A percentile compares a stretch with the other conserved stretches of the same genome.
Evolutionary conservation across 2,329 filamentous ascomycete species (phyloP).

Genomic region (Ophiostoma perfectum): DNA sequence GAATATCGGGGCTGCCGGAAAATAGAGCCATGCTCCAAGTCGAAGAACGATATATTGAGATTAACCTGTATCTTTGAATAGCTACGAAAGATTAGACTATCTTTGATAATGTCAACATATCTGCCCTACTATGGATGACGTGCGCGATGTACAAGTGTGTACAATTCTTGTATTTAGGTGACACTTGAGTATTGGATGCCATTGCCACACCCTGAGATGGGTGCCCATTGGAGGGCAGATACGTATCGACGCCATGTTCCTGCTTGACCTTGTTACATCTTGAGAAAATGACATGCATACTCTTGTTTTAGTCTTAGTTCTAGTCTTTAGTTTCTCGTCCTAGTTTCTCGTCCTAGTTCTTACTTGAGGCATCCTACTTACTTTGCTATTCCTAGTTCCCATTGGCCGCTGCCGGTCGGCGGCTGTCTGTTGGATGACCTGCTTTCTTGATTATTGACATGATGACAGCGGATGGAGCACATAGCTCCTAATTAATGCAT

Average conservation of each 20-base stretch:
- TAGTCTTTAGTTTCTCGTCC: neutral
- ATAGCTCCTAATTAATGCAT: neutral
- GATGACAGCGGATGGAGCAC: neutral
- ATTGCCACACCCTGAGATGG: no score
- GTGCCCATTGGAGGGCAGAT: neutral
- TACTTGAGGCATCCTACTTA: neutral
- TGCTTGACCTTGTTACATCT: slow-evolving; percentile 5
- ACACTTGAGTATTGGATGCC: no score
- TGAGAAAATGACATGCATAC: neutral
- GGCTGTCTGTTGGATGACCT: neutral
- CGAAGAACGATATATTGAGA: slow-evolving; percentile 4
- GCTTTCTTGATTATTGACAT: neutral
- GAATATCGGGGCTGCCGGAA: slow-evolving; percentile 4
- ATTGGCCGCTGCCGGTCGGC: neutral
- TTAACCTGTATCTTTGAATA: neutral
- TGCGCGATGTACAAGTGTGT: neutral
- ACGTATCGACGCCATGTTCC: neutral
- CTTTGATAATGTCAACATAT: no score
- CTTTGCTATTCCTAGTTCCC: neutral
- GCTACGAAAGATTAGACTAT: no score
- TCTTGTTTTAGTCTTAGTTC: neutral
- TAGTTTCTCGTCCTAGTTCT: neutral
- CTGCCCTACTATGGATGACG: neutral
- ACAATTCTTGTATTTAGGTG: neutral
- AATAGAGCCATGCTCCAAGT: slow-evolving; percentile 1